phyloP scores from a whole-genome alignment of 2,329 filamentous ascomycete genomes.

The Sporothrix variecibatus region DNA sequence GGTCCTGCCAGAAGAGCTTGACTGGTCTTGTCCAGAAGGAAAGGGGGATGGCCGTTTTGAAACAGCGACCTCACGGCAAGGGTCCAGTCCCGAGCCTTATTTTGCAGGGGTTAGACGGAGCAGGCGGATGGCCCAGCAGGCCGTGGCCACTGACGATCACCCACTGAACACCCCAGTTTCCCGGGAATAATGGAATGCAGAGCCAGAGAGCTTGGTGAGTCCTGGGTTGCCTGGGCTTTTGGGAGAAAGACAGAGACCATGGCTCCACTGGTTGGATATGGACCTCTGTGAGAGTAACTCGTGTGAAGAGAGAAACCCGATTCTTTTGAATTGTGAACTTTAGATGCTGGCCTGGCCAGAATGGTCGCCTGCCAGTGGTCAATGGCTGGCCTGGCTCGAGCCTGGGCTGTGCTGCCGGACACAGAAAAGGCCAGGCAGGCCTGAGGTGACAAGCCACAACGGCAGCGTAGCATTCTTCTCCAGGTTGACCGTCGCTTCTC shows the following conservation, averaged over 20 bases:
- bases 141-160: neutral
- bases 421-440: neutral
- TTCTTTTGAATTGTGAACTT: neutral
- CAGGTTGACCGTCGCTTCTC: conserved; percentile 12
- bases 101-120: conserved; percentile 14
- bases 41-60: conserved; percentile 22
- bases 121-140: conserved; percentile 11
- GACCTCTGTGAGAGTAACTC: neutral
- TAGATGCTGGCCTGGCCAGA: neutral
- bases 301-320: neutral
- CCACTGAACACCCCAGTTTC: neutral
- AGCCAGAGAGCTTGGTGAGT: neutral
- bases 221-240: too few species aligned
- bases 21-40: conserved; percentile 6
- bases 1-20: conserved; percentile 21
- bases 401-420: neutral
- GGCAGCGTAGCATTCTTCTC: conserved; percentile 3
- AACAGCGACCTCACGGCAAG: conserved; percentile 17
- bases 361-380: conserved; percentile 1
- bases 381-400: neutral
- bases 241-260: neutral
- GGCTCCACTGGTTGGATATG: neutral
- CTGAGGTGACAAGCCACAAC: conserved; percentile 9
- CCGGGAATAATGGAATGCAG: neutral
- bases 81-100: conserved; percentile 14